Conservation (phyloP, 306 rosid genomes). For the Gillenia trifoliata region DNA sequence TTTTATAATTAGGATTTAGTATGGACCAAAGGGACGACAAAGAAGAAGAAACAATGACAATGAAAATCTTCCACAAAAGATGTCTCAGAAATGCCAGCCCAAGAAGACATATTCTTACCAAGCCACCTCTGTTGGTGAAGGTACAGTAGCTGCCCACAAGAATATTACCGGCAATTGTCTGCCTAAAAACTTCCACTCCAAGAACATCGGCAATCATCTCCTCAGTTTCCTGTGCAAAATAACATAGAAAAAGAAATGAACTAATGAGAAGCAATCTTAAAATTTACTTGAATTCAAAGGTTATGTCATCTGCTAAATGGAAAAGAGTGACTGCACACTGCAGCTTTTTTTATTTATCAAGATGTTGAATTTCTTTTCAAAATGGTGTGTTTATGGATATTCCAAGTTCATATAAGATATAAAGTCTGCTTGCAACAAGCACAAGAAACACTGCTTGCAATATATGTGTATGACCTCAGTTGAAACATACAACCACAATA, state of each 20-base stretch:
- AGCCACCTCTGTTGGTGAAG: slow-evolving; percentile 85
- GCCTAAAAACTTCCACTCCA: slow-evolving; percentile 95
- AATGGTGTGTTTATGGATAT: too few species aligned
- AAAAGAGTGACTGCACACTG: not conserved
- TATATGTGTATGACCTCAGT: not conserved
- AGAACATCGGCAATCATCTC: slow-evolving; percentile 91
- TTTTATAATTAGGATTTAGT: not conserved
- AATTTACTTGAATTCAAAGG: not conserved
- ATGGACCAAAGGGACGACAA: not conserved
- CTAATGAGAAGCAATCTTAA: not conserved
- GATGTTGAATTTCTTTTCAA: too few species aligned
- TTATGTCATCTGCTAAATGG: not conserved
- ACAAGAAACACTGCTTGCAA: not conserved
- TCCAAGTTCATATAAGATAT: not conserved
- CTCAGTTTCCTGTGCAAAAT: slow-evolving; percentile 65
- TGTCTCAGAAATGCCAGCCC: not conserved
- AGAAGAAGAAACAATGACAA: not conserved
- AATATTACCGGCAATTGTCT: slow-evolving; percentile 84
- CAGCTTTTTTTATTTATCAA: not conserved
- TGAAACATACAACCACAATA: not conserved
- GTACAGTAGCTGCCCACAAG: slow-evolving; percentile 91
- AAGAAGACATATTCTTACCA: slow-evolving; percentile 42
- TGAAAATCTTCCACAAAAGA: not conserved
- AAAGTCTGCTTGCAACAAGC: not conserved
- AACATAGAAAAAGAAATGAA: not conserved